Base-by-base conservation (phyloP, 2,329 filamentous ascomycete species). In the Microdochium nivale region DNA sequence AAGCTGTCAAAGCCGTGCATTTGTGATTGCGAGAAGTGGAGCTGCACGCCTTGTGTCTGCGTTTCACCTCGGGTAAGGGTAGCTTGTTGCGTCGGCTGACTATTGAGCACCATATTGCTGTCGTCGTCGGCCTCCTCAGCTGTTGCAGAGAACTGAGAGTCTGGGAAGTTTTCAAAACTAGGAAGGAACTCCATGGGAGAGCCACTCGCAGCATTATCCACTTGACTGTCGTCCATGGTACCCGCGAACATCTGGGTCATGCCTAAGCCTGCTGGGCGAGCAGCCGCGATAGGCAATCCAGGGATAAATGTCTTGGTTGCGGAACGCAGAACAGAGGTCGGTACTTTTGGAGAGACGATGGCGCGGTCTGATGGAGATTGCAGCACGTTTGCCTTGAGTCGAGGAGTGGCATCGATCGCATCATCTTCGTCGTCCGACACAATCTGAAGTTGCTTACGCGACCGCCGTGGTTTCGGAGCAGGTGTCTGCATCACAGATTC, bases 211-310 rank as follows among this genome's bases (percentile, higher is more conserved):
- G 62, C 59, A 16, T 32, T 43, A 19, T 58, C 60, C 51, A 58
- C 60, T 59, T 81, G 77, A 58, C 76, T 81, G 65, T 74, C 83
- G 48, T 88, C 90, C 82, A 96, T 87, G 1, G 90, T 96, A 13
- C 89, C 89, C 4, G 87, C 88, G 64, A 96, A 96, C 55, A 94
- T 92, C 61, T 96, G 91, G 0, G 90, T 95, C 46, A 96, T 76
- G 10, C 89, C 87, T 43, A 95, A 70, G 2, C 82, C 83, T 33
- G 81, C 82, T 23, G 81, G 75, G 0, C 76, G 79, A 23, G 70
- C 69, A 9, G 61, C 60, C 7, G 75, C 67, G 3, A 84, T 74
- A 2, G 84, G 80, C 21, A 89, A 69, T 1, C 83, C 84, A 3
- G 86, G 86, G 53, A 89, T 86, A 58, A 86, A 86, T 0, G 73